Conservation (phyloP, 2,329 filamentous ascomycete genomes). For the Aspergillus chevalieri region DNA sequence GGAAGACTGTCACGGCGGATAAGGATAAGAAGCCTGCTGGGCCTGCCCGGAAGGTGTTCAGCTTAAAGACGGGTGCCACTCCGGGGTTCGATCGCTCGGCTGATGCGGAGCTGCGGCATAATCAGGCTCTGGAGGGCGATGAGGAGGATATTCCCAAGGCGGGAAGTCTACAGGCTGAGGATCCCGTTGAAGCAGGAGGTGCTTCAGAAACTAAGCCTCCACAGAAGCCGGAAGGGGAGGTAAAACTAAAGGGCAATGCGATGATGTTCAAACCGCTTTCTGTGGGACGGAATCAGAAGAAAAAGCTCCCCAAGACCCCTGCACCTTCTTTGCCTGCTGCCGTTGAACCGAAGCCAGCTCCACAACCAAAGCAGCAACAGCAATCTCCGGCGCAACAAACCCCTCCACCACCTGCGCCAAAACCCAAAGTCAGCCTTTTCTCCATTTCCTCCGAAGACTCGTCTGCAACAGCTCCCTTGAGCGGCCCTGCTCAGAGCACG, state of each 20-base stretch:
- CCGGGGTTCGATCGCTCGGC: conserved; percentile 70
- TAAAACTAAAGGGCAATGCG: conserved; percentile 63
- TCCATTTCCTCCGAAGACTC: conserved; percentile 30
- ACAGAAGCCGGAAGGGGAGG: conserved; percentile 17
- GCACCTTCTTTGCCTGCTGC: conserved; percentile 12
- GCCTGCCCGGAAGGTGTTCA: conserved; percentile 54
- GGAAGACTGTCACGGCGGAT: conserved; percentile 23
- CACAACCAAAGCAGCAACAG: conserved; percentile 2
- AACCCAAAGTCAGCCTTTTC: conserved; percentile 42
- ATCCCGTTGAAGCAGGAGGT: conserved; percentile 2
- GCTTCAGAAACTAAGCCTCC: background rate
- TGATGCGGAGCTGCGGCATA: conserved; percentile 32
- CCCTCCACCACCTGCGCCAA: conserved; percentile 21
- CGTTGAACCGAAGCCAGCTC: conserved; percentile 6
- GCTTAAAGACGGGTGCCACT: conserved; percentile 74
- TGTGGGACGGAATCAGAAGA: conserved; percentile 72
- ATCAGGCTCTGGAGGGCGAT: conserved; percentile 15
- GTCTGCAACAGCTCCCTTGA: conserved; percentile 3
- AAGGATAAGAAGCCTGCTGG: conserved; percentile 27
- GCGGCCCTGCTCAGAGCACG: conserved; percentile 12
- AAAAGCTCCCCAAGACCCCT: conserved; percentile 33
- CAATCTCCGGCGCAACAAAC: conserved; percentile 5
- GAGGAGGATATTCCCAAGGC: conserved; percentile 23
- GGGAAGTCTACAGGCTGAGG: conserved; percentile 15
- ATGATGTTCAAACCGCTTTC: conserved; percentile 87